These are phyloP conservation scores for Darksidea phi DNA, from an alignment of 495 filamentous ascomycete genomes.

Conservation along the genomic window DNA sequence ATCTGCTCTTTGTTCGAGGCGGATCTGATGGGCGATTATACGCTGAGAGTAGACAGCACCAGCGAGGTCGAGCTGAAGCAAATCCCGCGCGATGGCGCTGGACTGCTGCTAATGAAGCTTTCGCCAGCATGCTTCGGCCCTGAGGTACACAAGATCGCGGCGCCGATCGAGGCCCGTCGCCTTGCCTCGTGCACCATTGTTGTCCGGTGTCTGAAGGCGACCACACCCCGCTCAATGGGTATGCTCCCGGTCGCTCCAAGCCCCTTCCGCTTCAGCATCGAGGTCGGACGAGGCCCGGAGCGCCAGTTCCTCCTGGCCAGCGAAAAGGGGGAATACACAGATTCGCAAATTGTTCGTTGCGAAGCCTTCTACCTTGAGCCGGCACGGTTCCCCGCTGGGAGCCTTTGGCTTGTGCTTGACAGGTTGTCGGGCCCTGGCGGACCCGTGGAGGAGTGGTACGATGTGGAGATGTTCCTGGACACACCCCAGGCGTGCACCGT, in stretches of 20 bases:
- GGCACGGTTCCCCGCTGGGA: constrained; percentile 47
- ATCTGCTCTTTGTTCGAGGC: constrained; percentile 86
- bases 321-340: constrained; percentile 63
- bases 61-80: constrained; percentile 52
- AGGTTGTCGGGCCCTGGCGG: constrained; percentile 43
- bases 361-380: constrained; percentile 70
- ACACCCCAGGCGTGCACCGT: constrained; percentile 31
- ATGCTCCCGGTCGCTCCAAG: constrained; percentile 49
- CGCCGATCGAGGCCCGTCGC: constrained; percentile 34
- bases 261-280: constrained; percentile 63
- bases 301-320: constrained; percentile 57
- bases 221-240: constrained; percentile 25
- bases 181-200: constrained; percentile 24
- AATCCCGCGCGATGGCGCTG: constrained; percentile 66
- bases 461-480: constrained; percentile 41
- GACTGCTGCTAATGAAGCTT: constrained; percentile 50
- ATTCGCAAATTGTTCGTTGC: constrained; percentile 64
- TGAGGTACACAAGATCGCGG: constrained; percentile 33
- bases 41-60: constrained; percentile 66
- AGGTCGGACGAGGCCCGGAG: constrained; percentile 67
- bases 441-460: constrained; percentile 38
- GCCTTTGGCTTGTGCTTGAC: constrained; percentile 78
- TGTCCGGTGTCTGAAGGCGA: constrained; percentile 35
- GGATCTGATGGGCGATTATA: constrained; percentile 71
- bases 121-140: constrained; percentile 34